Base-by-base conservation (phyloP, 805 yeast species). In the Pichia occidentalis region DNA sequence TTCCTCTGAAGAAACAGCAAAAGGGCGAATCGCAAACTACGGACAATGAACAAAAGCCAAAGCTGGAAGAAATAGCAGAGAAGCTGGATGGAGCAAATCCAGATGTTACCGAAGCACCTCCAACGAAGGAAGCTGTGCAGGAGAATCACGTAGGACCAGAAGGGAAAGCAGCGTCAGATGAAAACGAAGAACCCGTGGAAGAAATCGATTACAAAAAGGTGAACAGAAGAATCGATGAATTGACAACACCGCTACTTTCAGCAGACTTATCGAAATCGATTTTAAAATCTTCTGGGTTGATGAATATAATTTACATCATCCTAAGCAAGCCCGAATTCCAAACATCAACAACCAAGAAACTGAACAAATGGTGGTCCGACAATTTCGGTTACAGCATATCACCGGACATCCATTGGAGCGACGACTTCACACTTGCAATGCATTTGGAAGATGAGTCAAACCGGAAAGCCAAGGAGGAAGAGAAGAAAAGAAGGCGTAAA, bases 241-340 rank as follows among this genome's bases (percentile, higher is more conserved):
- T 54, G 5, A 42, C 63, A 5, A 50, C 46, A 5, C 39, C 52
- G 7, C 35, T 64, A 18, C n/a, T 45, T 47, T n/a, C 37, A 29
- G 12, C 51, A 54, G 28, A 57, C 33, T 26, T 45, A 5, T 45
- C 64, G 18, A 45, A 48, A 29, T 51, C 68, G 1, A 44, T 59
- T 16, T 33, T 67, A 10, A 54, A 53, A 28, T 46, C 59, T 3
- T 45, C 60, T 1, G 59, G 59, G 13, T 32, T 67, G 8, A 51
- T 52, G 25, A 63, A 59, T 27, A 45, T 65, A 4, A 39, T 67
- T 16, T 44, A 54, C 18, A 48, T 52, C 16, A 47, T 64, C 8
- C 46, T 67, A 39, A 62, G 52, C 34, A 63, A 63, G 42, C 68
- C 69, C 2, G 67, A 64, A 39, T 42, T 53, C 17, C 42, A 52